A percentile compares a stretch with the other conserved stretches of the same genome.
These are phyloP conservation scores for Diaporthe eres DNA, from an alignment of 2,329 filamentous ascomycete genomes.

Conservation along the genomic window DNA sequence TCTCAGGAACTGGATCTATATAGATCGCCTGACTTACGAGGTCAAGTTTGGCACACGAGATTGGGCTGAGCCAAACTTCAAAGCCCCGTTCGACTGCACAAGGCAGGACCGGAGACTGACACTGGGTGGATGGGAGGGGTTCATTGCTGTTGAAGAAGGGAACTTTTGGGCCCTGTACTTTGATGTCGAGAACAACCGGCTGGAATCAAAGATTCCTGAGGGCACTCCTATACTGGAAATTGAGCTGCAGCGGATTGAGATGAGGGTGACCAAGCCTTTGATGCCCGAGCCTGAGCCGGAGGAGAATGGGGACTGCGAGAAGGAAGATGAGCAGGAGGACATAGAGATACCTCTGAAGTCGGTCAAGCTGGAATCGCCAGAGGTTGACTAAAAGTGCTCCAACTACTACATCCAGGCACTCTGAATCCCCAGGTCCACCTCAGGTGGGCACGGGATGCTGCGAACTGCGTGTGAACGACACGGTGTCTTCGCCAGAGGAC, in stretches of 20 bases:
- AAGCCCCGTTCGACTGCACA: slow-evolving; percentile 66
- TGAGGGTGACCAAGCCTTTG: slow-evolving; percentile 42
- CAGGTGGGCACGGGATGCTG: neutral
- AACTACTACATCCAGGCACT: too few species aligned
- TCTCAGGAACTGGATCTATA: slow-evolving; percentile 61
- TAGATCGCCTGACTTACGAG: slow-evolving; percentile 61
- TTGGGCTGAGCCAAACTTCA: slow-evolving; percentile 59
- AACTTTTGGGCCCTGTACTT: slow-evolving; percentile 64
- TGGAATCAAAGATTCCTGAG: slow-evolving; percentile 59
- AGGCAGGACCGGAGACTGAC: slow-evolving; percentile 65
- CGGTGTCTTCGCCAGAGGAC: neutral
- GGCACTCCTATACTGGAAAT: slow-evolving; percentile 68
- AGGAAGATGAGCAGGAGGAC: neutral
- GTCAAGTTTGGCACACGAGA: slow-evolving; percentile 61
- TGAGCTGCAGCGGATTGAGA: slow-evolving; percentile 67
- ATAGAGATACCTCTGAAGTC: neutral
- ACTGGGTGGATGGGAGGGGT: slow-evolving; percentile 64
- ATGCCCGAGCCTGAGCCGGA: neutral
- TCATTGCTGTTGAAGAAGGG: slow-evolving; percentile 62
- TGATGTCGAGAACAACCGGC: slow-evolving; percentile 60
- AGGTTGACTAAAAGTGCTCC: slow-evolving; percentile 30
- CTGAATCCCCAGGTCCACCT: neutral
- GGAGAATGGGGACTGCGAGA: neutral
- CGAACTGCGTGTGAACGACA: neutral
- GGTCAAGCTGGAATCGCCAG: slow-evolving; percentile 37